Percentiles rank a stretch among this genome's conserved stretches.
These are phyloP conservation scores for Isatis tinctoria DNA, from an alignment of 345 rosid species.

Conservation along the genomic window DNA sequence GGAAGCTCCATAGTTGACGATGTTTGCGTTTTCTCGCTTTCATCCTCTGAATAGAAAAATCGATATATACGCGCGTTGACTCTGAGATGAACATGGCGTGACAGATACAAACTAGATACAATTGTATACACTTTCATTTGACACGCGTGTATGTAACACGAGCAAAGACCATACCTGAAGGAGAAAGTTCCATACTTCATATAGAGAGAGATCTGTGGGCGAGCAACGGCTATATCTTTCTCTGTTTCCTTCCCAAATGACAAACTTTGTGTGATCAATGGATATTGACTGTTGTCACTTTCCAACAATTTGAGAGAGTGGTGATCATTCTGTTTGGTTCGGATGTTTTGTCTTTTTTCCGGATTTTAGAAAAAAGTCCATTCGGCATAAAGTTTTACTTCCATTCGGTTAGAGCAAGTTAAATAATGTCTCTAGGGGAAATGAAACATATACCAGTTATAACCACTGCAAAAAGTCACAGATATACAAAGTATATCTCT, in stretches of 20 bases:
- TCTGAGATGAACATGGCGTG: neutral
- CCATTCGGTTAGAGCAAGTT: no score
- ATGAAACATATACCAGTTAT: neutral
- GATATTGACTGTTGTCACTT: neutral
- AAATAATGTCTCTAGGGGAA: no score
- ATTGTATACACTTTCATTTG: neutral
- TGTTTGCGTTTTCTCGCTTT: neutral
- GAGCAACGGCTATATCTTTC: neutral
- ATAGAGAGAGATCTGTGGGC: neutral
- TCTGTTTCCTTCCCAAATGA: neutral
- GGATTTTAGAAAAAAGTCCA: neutral
- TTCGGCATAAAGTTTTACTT: no score
- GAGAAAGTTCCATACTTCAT: neutral
- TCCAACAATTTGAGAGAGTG: neutral
- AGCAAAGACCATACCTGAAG: neutral
- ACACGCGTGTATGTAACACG: neutral
- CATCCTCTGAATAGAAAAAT: neutral
- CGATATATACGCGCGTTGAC: constrained; percentile 2
- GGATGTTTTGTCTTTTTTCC: no score
- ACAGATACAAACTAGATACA: neutral
- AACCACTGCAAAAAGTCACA: neutral
- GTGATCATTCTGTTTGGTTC: neutral
- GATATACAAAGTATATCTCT: neutral
- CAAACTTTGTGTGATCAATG: neutral
- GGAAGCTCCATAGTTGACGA: neutral